Base-by-base conservation (phyloP, 2,329 filamentous ascomycete species). In the Xylaria polymorpha region DNA sequence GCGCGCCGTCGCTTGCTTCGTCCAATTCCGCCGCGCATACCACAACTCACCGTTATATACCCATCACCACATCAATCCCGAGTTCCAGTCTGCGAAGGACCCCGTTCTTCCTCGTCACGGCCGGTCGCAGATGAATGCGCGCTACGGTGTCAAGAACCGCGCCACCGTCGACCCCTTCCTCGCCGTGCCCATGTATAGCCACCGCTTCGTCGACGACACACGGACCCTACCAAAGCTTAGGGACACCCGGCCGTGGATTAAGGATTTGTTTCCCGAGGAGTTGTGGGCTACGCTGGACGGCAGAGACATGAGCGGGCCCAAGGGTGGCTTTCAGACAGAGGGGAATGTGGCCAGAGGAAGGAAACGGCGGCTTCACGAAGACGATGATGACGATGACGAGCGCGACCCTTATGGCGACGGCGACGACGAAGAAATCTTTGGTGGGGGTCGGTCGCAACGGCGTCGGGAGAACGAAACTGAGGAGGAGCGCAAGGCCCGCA, bases 141-240 rank as follows among this genome's bases (percentile, higher is more conserved):
- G 83, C 64, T 89, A 86, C 79, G 85, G 83, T 69, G 79, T 85
- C 73, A 84, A 83, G 77, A 88, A 81, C 79, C 86, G 85, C 73
- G 86, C 86, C 44, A 87, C 85, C 14, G 74, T 86, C 59, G 87
- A 89, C 76, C 86, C 87, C 22, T 90, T 90, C 77, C 84, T 82
- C n/a, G 82, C 85, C 48, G 83, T 89, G 65, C 86, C 86, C n/a
- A 85, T 85, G 68, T 89, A 88, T 79, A 87, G 85, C 51, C 83
- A 88, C 73, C 83, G 83, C 66, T 88, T 89, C 74, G 79, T 83
- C 43, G 82, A 83, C 67, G 80, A 83, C 50, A 84, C 87, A 64
- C 82, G 87, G 53, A 82, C 83, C 3, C 80, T 89, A 59, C 87
- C 87, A 3, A 86, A 89, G 72, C 83, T 88, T 73, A 81, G 81